These are phyloP conservation scores for Tricholoma matsutake DNA, from an alignment of 768 basidiomycete species.

Conservation along the genomic window DNA sequence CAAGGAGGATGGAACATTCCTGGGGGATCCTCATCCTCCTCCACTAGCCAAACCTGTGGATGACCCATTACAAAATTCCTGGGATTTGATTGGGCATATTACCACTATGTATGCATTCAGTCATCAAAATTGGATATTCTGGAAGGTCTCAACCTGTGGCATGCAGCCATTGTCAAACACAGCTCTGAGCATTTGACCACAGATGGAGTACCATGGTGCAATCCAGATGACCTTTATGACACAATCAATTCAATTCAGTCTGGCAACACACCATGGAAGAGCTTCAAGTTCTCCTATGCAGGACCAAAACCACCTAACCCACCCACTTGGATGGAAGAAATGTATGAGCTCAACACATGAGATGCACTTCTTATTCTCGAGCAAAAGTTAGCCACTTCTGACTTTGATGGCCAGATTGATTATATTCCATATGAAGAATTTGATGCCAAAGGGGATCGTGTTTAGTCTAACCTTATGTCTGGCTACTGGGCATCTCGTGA, in stretches of 20 bases:
- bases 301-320: constrained; percentile 13
- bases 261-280: constrained; percentile 23
- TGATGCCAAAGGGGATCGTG: constrained; percentile 7
- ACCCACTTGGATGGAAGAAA: constrained; percentile 1
- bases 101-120: not conserved
- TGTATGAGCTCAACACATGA: not conserved
- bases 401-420: constrained; percentile 10
- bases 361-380: not conserved
- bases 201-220: not conserved
- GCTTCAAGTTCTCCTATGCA: constrained; percentile 15
- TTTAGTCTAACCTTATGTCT: constrained; percentile 37
- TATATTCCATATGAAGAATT: constrained; percentile 10
- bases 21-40: no score
- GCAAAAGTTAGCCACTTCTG: constrained; percentile 1
- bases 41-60: no score
- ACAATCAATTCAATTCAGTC: constrained; percentile 22
- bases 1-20: no score
- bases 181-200: not conserved
- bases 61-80: not conserved
- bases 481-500: constrained; percentile 32
- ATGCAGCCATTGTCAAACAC: not conserved
- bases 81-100: not conserved
- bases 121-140: not conserved
- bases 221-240: constrained; percentile 19
- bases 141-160: not conserved